A percentile compares a stretch with the other conserved stretches of the same genome.
Evolutionary conservation across 345 rosid genomes (phyloP).

Genomic region (Rhodamnia argentea): DNA sequence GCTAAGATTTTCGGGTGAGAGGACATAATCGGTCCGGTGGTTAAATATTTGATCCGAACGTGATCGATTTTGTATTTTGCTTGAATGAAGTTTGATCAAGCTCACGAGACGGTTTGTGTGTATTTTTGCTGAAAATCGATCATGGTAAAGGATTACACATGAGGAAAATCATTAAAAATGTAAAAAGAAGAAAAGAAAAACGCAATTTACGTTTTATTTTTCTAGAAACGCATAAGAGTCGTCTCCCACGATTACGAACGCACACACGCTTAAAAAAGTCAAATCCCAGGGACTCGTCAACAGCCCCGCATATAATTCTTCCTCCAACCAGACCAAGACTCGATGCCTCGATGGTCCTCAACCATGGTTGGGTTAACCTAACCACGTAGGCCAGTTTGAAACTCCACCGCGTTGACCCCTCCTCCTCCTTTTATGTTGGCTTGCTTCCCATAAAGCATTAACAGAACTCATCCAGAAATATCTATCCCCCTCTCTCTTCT

Average conservation of each 20-base stretch:
- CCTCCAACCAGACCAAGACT: not conserved
- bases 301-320: not conserved
- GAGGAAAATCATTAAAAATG: too few relatives aligned
- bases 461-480: not conserved
- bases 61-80: not conserved
- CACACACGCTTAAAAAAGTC: not conserved
- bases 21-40: slow-evolving; percentile 1
- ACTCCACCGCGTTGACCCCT: not conserved
- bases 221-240: not conserved
- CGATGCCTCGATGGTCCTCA: not conserved
- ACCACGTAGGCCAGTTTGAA: not conserved
- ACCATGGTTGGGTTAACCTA: not conserved
- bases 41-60: not conserved
- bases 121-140: not conserved
- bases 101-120: not conserved
- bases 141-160: too few relatives aligned
- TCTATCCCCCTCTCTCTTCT: not conserved
- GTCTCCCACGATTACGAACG: not conserved
- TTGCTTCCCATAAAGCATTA: not conserved
- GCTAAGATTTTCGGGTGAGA: not conserved
- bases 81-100: not conserved
- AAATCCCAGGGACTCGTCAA: not conserved
- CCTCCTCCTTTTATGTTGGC: not conserved
- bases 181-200: too few relatives aligned
- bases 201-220: not conserved